Percentiles rank a stretch among this genome's conserved stretches.
These are phyloP conservation scores for Citrullus amarus DNA, from an alignment of 306 rosid species.

Conservation along the genomic window DNA sequence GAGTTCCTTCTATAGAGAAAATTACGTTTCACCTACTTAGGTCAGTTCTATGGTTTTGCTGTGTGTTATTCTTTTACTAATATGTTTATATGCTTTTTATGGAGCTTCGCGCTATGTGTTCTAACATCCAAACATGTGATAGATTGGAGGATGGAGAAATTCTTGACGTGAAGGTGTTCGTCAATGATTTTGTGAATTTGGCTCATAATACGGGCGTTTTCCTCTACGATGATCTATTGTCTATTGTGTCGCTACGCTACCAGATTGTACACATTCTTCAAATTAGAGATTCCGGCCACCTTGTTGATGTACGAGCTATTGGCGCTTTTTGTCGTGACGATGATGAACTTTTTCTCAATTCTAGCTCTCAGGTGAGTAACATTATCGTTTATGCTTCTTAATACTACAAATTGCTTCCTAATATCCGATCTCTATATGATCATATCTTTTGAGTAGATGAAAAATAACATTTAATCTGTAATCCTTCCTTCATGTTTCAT, in stretches of 20 bases:
- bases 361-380: constrained; percentile 19
- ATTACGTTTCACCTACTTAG: constrained; percentile 83
- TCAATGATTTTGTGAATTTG: constrained; percentile 75
- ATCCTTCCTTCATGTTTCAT: not conserved
- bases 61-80: constrained; percentile 5
- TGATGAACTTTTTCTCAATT: constrained; percentile 82
- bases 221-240: constrained; percentile 90
- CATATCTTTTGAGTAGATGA: not conserved
- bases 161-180: constrained; percentile 72
- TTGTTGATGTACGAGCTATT: constrained; percentile 70
- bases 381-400: not conserved
- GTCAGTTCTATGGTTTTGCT: constrained; percentile 20
- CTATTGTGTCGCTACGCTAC: constrained; percentile 89
- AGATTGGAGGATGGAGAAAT: constrained; percentile 81
- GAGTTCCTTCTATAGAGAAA: constrained; percentile 80
- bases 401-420: not conserved
- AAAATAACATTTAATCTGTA: not conserved
- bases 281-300: constrained; percentile 80
- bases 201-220: constrained; percentile 82
- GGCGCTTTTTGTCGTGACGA: constrained; percentile 90
- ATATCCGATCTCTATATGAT: not conserved
- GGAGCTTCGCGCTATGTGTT: not conserved
- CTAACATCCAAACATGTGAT: constrained; percentile 13
- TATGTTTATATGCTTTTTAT: not conserved
- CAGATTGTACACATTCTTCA: constrained; percentile 81